These are phyloP conservation scores for Neonectria magnoliae DNA, from an alignment of 2,329 filamentous ascomycete species.

Conservation along the genomic window DNA sequence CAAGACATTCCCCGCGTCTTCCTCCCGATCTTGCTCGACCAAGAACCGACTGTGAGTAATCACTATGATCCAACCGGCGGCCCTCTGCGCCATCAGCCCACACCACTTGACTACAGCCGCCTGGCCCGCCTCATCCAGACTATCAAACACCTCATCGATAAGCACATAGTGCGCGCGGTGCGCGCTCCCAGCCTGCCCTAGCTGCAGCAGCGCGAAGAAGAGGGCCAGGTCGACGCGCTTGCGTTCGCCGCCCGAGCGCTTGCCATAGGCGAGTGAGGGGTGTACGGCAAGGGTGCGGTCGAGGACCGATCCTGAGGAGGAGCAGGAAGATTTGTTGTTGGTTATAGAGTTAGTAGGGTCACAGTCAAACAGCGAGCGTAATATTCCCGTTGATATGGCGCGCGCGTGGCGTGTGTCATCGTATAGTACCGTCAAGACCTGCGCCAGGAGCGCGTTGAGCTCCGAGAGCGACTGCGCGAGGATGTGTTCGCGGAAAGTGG, in stretches of 20 bases:
- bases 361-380: conserved; percentile 28
- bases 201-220: conserved; percentile 37
- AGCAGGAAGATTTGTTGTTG: background rate
- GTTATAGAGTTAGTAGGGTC: conserved; percentile 5
- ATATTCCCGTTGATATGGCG: conserved; percentile 29
- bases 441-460: conserved; percentile 28
- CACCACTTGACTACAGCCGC: conserved; percentile 33
- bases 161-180: conserved; percentile 35
- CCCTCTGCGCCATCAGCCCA: conserved; percentile 19
- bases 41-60: conserved; percentile 35
- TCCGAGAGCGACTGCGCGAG: conserved; percentile 29
- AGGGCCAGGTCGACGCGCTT: conserved; percentile 35
- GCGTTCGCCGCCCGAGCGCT: conserved; percentile 35
- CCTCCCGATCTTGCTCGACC: conserved; percentile 22
- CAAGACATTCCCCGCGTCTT: conserved; percentile 16
- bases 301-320: conserved; percentile 18
- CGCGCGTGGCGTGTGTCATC: conserved; percentile 28
- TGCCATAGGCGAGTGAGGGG: conserved; percentile 26
- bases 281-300: conserved; percentile 22
- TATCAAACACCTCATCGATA: conserved; percentile 37
- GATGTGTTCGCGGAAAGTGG: conserved; percentile 32
- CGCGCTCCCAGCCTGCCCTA: conserved; percentile 24
- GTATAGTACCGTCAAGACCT: conserved; percentile 28
- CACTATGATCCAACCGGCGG: conserved; percentile 30
- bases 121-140: conserved; percentile 29